Evolutionary conservation across 371 early-diverging fungal genomes (phyloP), one percentile per base, ranked within the genome.

Genomic region (Gilbertella persicaria): DNA sequence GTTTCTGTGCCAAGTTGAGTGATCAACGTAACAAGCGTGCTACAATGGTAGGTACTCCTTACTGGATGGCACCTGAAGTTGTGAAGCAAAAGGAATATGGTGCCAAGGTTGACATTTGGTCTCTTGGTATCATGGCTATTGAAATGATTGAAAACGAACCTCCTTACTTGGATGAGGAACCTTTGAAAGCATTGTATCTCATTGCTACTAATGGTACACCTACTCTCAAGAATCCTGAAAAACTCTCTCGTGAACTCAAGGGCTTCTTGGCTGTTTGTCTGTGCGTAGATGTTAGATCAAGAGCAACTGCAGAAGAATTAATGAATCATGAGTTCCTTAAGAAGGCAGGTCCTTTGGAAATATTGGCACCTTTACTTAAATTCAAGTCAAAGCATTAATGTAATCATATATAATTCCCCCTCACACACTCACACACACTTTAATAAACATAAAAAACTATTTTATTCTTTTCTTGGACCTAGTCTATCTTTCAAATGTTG

Each of bases 101-200:
- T 17, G 82, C 82, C 53, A 90, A 89, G 69, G 91, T 92, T 19
- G 97, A 96, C 69, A 87, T 94, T 53, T 96, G 97, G 97, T 92
- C 93, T 3, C 64, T 92, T 43, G 93, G 95, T 44, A 94, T 96
- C 60, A 91, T 94, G 90, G 92, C 95, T 1, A 97, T 97, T 69
- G 98, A 99, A 78, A 94, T 99, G 94, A 85, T 97, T 57, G 96
- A 97, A 69, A 92, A 93, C 36, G 96, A 95, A 68, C 97, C 97
- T 16, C 99, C 99, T 54, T 98, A 97, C 63, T 68, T 96, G 66
- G 92, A 95, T 55, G 97, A 94, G 69, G 92, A 94, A 63, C 92
- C 95, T 23, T 78, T 97, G 52, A 92, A 92, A 71, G 98, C 98
- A 7, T 80, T 97, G 38, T 96, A 96, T 67, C 69, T 97, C 60